These are phyloP conservation scores for Suillus paluster DNA, from an alignment of 768 basidiomycete species.

Conservation along the genomic window DNA sequence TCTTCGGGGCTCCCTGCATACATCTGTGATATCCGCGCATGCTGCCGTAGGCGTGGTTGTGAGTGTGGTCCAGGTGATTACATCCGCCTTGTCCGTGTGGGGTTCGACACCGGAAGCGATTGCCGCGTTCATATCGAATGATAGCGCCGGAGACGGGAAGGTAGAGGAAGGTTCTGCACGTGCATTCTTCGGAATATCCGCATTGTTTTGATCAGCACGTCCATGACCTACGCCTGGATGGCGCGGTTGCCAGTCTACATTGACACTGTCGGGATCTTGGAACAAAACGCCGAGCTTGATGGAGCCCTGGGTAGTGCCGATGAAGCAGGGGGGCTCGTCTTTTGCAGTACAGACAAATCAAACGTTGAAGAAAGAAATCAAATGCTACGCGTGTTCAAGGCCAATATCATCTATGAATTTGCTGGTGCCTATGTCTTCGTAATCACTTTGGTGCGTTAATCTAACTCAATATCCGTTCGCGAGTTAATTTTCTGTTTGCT, in stretches of 20 bases:
- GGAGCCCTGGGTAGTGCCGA: conserved; percentile 30
- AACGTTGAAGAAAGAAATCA: conserved; percentile 43
- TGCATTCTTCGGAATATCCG: conserved; percentile 73
- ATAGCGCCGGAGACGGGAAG: conserved; percentile 35
- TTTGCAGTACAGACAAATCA: conserved; percentile 26
- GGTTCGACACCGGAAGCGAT: conserved; percentile 38
- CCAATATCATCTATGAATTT: conserved; percentile 71
- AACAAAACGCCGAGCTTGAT: conserved; percentile 36
- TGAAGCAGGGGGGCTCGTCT: conserved; percentile 41
- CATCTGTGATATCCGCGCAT: conserved; percentile 84
- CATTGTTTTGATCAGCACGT: conserved; percentile 61
- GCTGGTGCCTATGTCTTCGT: conserved; percentile 77
- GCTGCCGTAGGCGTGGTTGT: conserved; percentile 85
- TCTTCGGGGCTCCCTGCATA: conserved; percentile 75
- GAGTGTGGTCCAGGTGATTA: conserved; percentile 73
- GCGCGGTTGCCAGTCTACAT: conserved; percentile 63
- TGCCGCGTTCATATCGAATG: conserved; percentile 24
- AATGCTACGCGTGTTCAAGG: conserved; percentile 60
- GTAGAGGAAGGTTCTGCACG: conserved; percentile 72
- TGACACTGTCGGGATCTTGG: conserved; percentile 50
- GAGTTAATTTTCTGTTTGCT: conserved; percentile 10
- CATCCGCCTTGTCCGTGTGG: conserved; percentile 61
- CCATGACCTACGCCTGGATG: conserved; percentile 60
- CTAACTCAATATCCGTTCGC: not conserved
- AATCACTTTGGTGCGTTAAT: conserved; percentile 70